phyloP scores from a whole-genome alignment of 768 basidiomycete genomes.

The Boletus eberwhitei region DNA sequence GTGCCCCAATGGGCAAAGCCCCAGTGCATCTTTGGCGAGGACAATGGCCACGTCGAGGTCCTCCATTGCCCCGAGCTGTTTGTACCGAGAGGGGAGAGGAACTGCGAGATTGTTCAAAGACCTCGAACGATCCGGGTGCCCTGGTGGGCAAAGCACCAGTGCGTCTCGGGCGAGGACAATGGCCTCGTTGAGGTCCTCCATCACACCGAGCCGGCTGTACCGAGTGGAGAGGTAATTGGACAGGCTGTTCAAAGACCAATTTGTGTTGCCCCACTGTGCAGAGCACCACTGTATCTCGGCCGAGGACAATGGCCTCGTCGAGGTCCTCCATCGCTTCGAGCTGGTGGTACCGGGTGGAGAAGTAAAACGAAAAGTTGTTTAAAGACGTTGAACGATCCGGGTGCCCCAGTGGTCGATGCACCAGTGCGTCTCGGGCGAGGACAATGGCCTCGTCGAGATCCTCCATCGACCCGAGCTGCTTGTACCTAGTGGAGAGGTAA shows the following conservation, averaged over 20 bases:
- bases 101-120: background rate
- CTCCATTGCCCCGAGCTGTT: background rate
- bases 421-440: background rate
- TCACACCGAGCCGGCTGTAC: background rate
- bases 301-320: background rate
- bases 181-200: background rate
- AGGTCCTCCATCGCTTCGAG: background rate
- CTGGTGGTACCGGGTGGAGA: background rate
- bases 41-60: no score
- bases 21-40: no score
- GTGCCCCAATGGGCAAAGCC: background rate
- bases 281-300: background rate
- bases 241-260: background rate
- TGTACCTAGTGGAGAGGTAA: no score
- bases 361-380: background rate
- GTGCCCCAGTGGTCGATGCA: background rate
- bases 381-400: background rate
- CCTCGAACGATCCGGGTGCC: no score
- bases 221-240: background rate
- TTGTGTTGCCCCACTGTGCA: background rate
- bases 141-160: no score
- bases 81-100: background rate
- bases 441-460: background rate
- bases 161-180: no score
- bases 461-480: background rate